Evolutionary conservation across 805 yeast genomes (phyloP).

Genomic region (Brettanomyces custersianus): DNA sequence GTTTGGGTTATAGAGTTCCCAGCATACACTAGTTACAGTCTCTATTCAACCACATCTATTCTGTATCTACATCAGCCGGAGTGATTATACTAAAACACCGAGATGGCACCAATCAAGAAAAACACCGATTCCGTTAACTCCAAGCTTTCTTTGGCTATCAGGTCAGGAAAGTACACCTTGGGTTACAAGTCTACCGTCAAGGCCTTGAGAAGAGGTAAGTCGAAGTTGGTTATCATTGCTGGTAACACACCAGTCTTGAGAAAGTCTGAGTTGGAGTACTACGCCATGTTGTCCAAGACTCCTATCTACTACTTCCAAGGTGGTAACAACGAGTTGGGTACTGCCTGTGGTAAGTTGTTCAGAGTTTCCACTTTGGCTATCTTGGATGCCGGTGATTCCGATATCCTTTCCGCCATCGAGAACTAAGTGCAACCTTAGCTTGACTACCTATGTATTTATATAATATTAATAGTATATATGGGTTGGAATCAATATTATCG

Average conservation of each 20-base stretch:
- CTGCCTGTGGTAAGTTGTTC: constrained; percentile 99
- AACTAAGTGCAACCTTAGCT: too few relatives aligned
- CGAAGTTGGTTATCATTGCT: constrained; percentile 95
- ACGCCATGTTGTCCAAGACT: constrained; percentile 99
- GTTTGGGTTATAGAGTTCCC: too few relatives aligned
- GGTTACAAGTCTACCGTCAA: constrained; percentile 99
- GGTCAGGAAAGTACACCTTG: constrained; percentile 99
- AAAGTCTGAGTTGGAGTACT: constrained; percentile 99
- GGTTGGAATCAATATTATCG: too few relatives aligned
- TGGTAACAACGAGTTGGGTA: constrained; percentile 99
- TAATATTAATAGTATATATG: too few relatives aligned
- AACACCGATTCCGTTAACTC: constrained; percentile 91
- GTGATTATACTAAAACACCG: not conserved
- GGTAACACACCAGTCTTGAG: constrained; percentile 99
- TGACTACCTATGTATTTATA: not conserved
- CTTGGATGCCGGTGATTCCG: constrained; percentile 99
- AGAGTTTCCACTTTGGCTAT: constrained; percentile 97
- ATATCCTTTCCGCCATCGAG: constrained; percentile 69
- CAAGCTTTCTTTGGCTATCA: constrained; percentile 95
- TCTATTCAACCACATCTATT: not conserved
- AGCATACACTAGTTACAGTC: too few relatives aligned
- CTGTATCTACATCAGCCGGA: not conserved
- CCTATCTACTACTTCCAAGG: constrained; percentile 98
- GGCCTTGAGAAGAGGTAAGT: constrained; percentile 97
- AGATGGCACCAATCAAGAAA: constrained; percentile 77